Conservation (phyloP, 768 basidiomycete species). For the Suillus americanus region DNA sequence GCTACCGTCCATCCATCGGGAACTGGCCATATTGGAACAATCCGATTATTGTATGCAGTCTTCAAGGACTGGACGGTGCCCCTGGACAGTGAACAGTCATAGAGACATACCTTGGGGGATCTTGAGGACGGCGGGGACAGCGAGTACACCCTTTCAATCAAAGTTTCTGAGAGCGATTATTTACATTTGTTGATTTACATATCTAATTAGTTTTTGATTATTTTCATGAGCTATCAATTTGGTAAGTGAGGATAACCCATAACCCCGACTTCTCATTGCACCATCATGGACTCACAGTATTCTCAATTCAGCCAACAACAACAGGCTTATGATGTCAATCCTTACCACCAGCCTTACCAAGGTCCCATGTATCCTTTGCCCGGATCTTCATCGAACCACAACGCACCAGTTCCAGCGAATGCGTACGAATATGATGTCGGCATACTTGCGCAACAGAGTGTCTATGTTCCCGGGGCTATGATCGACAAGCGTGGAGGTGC, state of each 20-base stretch:
- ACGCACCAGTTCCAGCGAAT: slow-evolving; percentile 81
- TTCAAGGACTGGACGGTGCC: not conserved
- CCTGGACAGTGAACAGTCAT: not conserved
- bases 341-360: slow-evolving; percentile 79
- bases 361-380: slow-evolving; percentile 71
- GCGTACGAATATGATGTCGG: slow-evolving; percentile 93
- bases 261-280: not conserved
- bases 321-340: slow-evolving; percentile 63
- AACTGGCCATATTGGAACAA: not conserved
- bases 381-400: slow-evolving; percentile 65
- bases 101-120: slow-evolving; percentile 40
- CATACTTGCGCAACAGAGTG: slow-evolving; percentile 86
- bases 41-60: not conserved
- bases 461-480: slow-evolving; percentile 90
- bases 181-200: slow-evolving; percentile 29
- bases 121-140: slow-evolving; percentile 31
- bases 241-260: not conserved
- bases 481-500: slow-evolving; percentile 85
- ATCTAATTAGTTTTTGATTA: slow-evolving; percentile 14
- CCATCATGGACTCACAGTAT: slow-evolving; percentile 37
- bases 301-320: slow-evolving; percentile 53
- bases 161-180: slow-evolving; percentile 17
- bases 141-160: slow-evolving; percentile 18
- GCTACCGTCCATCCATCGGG: slow-evolving; percentile 31
- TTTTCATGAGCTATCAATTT: not conserved